Conservation (phyloP, 176 grass and related monocot genomes). For the Triticum turgidum region DNA sequence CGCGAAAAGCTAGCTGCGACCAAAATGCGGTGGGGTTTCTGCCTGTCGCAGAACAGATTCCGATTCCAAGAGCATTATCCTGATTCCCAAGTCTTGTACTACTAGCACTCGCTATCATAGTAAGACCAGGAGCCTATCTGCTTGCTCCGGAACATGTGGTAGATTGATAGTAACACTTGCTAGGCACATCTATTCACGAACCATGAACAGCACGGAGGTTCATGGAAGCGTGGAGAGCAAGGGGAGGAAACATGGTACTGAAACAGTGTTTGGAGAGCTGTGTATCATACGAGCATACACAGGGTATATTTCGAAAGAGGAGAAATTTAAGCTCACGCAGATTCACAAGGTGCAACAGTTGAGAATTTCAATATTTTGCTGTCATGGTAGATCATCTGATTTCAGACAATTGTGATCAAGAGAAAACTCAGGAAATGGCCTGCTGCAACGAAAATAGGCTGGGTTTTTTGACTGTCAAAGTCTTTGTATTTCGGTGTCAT, state of each 20-base stretch:
- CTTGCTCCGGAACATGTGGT: background rate
- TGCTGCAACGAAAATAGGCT: background rate
- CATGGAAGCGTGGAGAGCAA: background rate
- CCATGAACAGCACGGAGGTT: background rate
- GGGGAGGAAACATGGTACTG: too few relatives aligned
- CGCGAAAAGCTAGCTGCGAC: background rate
- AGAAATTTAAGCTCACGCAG: too few relatives aligned
- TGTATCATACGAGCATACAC: too few relatives aligned
- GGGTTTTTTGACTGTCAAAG: background rate
- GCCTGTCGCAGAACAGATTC: background rate
- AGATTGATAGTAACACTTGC: background rate
- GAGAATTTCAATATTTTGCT: too few relatives aligned
- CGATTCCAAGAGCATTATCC: background rate
- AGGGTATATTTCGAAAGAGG: too few relatives aligned
- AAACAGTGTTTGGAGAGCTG: too few relatives aligned
- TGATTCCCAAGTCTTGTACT: background rate
- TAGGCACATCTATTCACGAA: background rate
- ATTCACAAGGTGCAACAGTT: too few relatives aligned
- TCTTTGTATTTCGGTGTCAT: background rate
- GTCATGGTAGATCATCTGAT: too few relatives aligned
- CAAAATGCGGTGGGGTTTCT: background rate
- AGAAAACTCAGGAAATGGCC: background rate
- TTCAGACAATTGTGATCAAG: background rate
- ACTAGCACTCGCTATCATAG: background rate
- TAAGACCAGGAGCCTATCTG: background rate